Conservation (phyloP, 2,329 filamentous ascomycete genomes). For the Fusarium haematococcum region DNA sequence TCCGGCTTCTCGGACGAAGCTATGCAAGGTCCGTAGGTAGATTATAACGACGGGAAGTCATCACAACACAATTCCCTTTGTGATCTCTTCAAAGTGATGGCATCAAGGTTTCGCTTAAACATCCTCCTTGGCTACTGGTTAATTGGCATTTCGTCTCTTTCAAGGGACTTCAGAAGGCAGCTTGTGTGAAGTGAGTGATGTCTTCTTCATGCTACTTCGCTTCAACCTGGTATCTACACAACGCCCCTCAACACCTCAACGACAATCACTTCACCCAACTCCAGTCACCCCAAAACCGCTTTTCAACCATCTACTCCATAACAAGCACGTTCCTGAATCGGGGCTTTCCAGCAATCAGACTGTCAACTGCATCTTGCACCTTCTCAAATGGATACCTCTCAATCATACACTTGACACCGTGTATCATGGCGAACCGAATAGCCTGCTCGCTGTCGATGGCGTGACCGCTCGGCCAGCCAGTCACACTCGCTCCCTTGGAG, state of each 20-base stretch:
- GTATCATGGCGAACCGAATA: constrained; percentile 71
- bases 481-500: constrained; percentile 67
- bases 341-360: constrained; percentile 55
- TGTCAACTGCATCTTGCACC: constrained; percentile 58
- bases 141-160: background rate
- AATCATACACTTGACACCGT: constrained; percentile 73
- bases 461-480: constrained; percentile 73
- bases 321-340: constrained; percentile 60
- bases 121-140: background rate
- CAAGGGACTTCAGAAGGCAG: background rate
- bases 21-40: background rate
- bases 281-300: background rate
- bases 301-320: constrained; percentile 8
- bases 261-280: background rate
- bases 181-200: background rate
- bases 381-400: constrained; percentile 72
- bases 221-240: background rate
- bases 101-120: background rate
- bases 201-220: background rate
- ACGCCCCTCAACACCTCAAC: background rate
- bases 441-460: constrained; percentile 74
- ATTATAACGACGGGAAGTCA: background rate
- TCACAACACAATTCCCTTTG: background rate
- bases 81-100: background rate
- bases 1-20: background rate